Evolutionary conservation across 1,284 basidiomycete species (phyloP).

Genomic region (Papiliotrema flavescens): DNA sequence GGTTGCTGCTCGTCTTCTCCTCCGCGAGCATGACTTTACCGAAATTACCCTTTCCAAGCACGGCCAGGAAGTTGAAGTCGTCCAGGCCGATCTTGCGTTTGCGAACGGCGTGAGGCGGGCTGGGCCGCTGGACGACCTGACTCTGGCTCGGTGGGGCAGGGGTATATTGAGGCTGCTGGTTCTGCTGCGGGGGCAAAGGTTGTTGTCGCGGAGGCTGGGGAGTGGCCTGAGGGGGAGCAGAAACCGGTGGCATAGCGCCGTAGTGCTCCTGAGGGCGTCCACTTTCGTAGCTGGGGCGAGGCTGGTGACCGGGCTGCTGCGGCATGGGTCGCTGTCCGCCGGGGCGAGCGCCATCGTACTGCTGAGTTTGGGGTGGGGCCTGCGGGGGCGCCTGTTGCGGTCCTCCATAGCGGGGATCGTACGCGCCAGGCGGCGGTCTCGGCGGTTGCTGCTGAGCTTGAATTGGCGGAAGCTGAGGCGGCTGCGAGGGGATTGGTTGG

Average conservation of each 20-base stretch:
- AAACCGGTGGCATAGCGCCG: constrained; percentile 17
- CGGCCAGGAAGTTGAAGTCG: constrained; percentile 99
- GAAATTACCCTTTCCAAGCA: constrained; percentile 98
- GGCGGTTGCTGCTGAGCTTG: constrained; percentile 13
- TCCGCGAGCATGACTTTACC: constrained; percentile 99
- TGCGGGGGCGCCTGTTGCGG: constrained; percentile 49
- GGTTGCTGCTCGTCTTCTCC: constrained; percentile 82
- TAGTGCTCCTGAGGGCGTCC: constrained; percentile 20
- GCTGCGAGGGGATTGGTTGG: constrained; percentile 15
- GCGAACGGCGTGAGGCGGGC: constrained; percentile 29
- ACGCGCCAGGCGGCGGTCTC: constrained; percentile 15
- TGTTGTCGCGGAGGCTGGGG: constrained; percentile 11
- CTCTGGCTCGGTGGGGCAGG: constrained; percentile 7
- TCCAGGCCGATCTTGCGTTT: constrained; percentile 91
- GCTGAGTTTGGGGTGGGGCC: constrained; percentile 54
- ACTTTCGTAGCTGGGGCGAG: constrained; percentile 27
- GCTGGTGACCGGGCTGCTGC: constrained; percentile 44
- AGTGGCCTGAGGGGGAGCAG: constrained; percentile 5
- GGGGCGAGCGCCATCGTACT: constrained; percentile 41
- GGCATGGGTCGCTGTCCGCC: constrained; percentile 48
- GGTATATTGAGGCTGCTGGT: constrained; percentile 46
- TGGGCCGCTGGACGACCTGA: constrained; percentile 9
- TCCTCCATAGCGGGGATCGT: constrained; percentile 31
- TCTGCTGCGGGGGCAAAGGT: constrained; percentile 15
- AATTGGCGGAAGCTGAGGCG: constrained; percentile 17